Evolutionary conservation across 208 protist genomes (phyloP).

Genomic region (Leishmania braziliensis): DNA sequence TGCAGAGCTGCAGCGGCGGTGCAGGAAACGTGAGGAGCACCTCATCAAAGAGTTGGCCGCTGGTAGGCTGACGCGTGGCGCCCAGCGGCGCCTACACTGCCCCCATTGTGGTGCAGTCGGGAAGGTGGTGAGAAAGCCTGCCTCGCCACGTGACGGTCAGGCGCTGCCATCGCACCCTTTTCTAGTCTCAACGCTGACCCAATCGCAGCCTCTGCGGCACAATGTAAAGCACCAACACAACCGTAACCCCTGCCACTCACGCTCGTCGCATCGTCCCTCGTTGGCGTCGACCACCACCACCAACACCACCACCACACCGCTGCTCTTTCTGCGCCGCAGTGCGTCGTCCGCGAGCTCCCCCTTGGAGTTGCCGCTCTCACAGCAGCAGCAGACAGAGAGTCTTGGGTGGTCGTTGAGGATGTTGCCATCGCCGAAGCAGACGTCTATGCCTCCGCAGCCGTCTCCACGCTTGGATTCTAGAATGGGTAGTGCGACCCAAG

Average conservation of each 20-base stretch:
- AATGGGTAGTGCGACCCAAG: background rate
- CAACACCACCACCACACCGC: background rate
- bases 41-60: slow-evolving; percentile 13
- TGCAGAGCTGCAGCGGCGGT: slow-evolving; percentile 9
- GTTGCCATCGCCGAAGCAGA: background rate
- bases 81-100: slow-evolving; percentile 30
- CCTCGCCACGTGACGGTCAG: background rate
- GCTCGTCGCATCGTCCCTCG: background rate
- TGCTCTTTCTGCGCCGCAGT: slow-evolving; percentile 5
- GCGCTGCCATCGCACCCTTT: background rate
- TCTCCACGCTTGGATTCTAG: background rate
- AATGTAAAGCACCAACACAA: background rate
- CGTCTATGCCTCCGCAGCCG: background rate
- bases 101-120: slow-evolving; percentile 25
- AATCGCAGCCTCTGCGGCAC: slow-evolving; percentile 7
- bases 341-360: background rate
- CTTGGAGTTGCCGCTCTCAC: background rate
- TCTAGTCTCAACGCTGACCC: background rate
- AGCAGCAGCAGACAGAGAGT: slow-evolving; percentile 11
- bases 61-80: slow-evolving; percentile 15
- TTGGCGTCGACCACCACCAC: background rate
- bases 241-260: background rate
- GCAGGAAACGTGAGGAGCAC: slow-evolving; percentile 9
- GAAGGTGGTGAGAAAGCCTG: slow-evolving; percentile 7
- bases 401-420: background rate